phyloP scores from a whole-genome alignment of 106 monocot species.

The Agapanthus africanus region DNA sequence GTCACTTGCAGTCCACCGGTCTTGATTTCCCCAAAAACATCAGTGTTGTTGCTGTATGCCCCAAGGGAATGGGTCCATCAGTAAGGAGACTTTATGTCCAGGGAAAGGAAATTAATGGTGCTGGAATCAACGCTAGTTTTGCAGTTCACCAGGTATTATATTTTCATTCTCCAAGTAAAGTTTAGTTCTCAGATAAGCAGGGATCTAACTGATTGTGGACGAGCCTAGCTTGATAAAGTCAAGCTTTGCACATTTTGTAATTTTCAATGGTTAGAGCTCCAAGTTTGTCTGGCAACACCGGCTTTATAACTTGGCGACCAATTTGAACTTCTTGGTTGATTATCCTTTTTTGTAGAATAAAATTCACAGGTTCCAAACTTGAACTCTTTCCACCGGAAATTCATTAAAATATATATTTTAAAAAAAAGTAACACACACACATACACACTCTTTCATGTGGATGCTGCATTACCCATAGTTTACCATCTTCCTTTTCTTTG shows the following conservation, averaged over 20 bases:
- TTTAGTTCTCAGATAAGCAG: neutral
- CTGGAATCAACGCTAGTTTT: conserved; percentile 93
- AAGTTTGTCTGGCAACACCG: neutral
- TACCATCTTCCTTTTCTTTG: conserved; percentile 1
- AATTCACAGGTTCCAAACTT: neutral
- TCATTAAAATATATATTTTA: no score
- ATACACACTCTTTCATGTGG: neutral
- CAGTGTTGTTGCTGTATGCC: conserved; percentile 91
- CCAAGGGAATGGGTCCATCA: conserved; percentile 98
- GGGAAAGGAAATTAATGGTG: conserved; percentile 91
- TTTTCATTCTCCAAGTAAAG: neutral
- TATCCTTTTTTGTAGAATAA: neutral
- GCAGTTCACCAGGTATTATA: conserved; percentile 76
- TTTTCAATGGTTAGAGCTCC: neutral
- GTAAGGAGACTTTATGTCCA: conserved; percentile 90
- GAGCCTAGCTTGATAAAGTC: neutral
- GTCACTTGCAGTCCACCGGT: conserved; percentile 70
- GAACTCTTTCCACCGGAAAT: no score
- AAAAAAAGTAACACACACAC: no score
- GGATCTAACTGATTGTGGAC: neutral
- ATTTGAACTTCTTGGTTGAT: neutral
- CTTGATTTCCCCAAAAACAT: conserved; percentile 86
- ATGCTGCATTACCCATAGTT: neutral
- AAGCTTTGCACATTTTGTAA: neutral
- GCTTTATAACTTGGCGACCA: neutral